Percentiles rank a stretch among this genome's conserved stretches.
Conservation (phyloP, 1,284 basidiomycete genomes). For the Ceratobasidium theobromae region DNA sequence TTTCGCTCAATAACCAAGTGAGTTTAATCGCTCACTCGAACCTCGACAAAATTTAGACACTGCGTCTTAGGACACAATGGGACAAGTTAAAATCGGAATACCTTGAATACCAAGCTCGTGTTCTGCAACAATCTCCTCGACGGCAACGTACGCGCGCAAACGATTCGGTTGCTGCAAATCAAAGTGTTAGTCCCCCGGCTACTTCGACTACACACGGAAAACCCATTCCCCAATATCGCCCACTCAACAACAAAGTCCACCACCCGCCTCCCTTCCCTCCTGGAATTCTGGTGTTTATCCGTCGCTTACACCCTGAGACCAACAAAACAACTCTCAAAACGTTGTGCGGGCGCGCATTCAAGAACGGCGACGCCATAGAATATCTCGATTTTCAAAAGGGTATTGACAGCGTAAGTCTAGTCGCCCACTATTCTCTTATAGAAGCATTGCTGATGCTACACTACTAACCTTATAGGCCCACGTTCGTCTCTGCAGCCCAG, state of each 20-base stretch:
- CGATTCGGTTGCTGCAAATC: neutral
- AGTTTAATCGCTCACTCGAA: neutral
- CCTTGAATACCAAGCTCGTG: constrained; percentile 51
- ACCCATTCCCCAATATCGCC: neutral
- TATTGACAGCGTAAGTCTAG: constrained; percentile 60
- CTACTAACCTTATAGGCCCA: constrained; percentile 55
- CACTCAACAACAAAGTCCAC: neutral
- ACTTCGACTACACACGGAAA: neutral
- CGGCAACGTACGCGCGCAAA: neutral
- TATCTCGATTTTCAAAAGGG: constrained; percentile 78
- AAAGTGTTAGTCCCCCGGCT: neutral
- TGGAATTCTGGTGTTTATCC: constrained; percentile 66
- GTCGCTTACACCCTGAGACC: constrained; percentile 66
- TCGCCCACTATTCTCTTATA: neutral
- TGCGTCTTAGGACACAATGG: constrained; percentile 56
- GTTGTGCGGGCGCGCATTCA: constrained; percentile 54
- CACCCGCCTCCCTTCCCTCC: constrained; percentile 54
- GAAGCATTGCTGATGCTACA: constrained; percentile 1
- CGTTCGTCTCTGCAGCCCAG: constrained; percentile 61
- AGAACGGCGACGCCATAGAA: constrained; percentile 50
- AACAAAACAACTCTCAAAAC: constrained; percentile 74
- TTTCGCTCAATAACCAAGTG: constrained; percentile 51
- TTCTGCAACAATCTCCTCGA: neutral
- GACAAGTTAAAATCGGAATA: constrained; percentile 64
- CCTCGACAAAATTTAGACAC: neutral